Evolutionary conservation across 768 basidiomycete genomes (phyloP).

Genomic region (Calocybe cyanea): DNA sequence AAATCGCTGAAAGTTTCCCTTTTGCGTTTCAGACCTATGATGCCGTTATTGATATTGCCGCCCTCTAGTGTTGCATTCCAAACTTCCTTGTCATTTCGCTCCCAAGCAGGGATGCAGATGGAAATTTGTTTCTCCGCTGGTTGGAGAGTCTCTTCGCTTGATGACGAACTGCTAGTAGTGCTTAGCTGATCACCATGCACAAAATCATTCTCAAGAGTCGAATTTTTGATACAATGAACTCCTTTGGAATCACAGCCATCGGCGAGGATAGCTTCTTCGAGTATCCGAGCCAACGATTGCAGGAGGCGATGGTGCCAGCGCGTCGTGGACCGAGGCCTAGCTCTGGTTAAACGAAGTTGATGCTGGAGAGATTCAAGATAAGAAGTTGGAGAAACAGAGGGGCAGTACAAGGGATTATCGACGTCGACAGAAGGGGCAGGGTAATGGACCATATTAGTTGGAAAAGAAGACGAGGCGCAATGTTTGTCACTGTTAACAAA

Average conservation of each 20-base stretch:
- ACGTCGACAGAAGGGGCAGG: too few relatives aligned
- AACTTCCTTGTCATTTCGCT: constrained; percentile 13
- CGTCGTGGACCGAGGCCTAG: constrained; percentile 3
- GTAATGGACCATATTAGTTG: too few relatives aligned
- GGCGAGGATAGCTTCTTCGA: constrained; percentile 25
- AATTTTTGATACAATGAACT: background rate
- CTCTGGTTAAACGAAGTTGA: constrained; percentile 18
- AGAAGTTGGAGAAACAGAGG: constrained; percentile 39
- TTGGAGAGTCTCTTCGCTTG: constrained; percentile 13
- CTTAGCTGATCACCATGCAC: background rate
- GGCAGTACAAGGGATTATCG: constrained; percentile 64
- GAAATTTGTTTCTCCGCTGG: constrained; percentile 1
- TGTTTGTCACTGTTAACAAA: too few relatives aligned
- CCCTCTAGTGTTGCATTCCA: constrained; percentile 14
- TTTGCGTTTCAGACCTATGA: constrained; percentile 24
- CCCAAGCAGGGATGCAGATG: constrained; percentile 17
- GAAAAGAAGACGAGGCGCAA: too few relatives aligned
- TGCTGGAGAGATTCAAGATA: constrained; percentile 45
- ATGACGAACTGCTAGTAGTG: constrained; percentile 3
- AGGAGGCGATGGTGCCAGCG: constrained; percentile 18
- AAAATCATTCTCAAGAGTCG: background rate
- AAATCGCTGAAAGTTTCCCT: constrained; percentile 39
- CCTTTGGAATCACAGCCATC: constrained; percentile 13
- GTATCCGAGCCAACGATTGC: constrained; percentile 28
- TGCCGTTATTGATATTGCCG: background rate